phyloP scores from a whole-genome alignment of 1,284 basidiomycete genomes.

The Thecaphora thlaspeos region DNA sequence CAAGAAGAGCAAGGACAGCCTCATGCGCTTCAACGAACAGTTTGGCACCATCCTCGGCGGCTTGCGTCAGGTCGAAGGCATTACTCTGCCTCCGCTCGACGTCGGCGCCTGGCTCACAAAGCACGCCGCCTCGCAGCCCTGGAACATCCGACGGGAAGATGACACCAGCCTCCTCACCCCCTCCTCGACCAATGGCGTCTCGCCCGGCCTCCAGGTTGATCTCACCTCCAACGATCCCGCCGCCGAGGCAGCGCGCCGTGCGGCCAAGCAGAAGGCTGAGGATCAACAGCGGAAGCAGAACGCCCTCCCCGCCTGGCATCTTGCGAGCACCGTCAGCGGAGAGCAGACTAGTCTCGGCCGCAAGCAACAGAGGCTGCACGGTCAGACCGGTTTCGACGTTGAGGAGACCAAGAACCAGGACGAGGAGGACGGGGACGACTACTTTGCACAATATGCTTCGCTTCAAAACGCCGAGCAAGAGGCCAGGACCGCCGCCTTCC shows the following conservation, averaged over 20 bases:
- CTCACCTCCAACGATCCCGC: slow-evolving; percentile 46
- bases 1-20: slow-evolving; percentile 80
- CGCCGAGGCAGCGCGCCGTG: slow-evolving; percentile 60
- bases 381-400: slow-evolving; percentile 16
- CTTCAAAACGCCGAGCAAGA: slow-evolving; percentile 37
- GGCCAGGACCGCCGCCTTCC: slow-evolving; percentile 28
- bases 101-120: slow-evolving; percentile 61
- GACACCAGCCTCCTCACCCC: slow-evolving; percentile 15
- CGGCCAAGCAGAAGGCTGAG: slow-evolving; percentile 45
- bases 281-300: slow-evolving; percentile 70
- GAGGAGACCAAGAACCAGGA: slow-evolving; percentile 27
- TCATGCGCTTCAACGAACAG: slow-evolving; percentile 91
- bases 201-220: slow-evolving; percentile 44
- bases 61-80: slow-evolving; percentile 82
- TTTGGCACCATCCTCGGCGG: slow-evolving; percentile 83
- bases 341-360: slow-evolving; percentile 79
- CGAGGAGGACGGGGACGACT: slow-evolving; percentile 43
- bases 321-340: slow-evolving; percentile 89
- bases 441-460: slow-evolving; percentile 51
- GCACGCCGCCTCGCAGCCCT: slow-evolving; percentile 43
- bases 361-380: slow-evolving; percentile 29
- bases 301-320: slow-evolving; percentile 85
- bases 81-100: slow-evolving; percentile 68
- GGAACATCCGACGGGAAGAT: slow-evolving; percentile 21
- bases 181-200: slow-evolving; percentile 21